Base-by-base conservation (phyloP, 1,284 basidiomycete genomes). In the Xerocomus minutiporus region DNA sequence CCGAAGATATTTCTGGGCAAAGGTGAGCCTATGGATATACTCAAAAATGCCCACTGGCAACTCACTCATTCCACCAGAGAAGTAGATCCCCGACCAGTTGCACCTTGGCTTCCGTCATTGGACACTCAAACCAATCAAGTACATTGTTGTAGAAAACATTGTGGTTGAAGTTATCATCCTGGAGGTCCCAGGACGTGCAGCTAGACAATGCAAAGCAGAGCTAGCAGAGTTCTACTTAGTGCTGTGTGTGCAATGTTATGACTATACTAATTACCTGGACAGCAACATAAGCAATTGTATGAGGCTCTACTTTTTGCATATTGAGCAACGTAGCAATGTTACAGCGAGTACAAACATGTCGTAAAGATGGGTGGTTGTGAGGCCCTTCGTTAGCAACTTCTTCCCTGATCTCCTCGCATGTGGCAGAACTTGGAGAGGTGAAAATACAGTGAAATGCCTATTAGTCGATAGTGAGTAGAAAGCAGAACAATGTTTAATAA, bases 401-500 rank as follows among this genome's bases (percentile, higher is more conserved):
- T 5, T 8, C 13, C 4, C n/a, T 23, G 9, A n/a, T 3, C 13
- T 34, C 38, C 5, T 52, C 12, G 3, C 5, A n/a, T n/a, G n/a
- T 7, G 8, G 65, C 63, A 20, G 67, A 69, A n/a, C 56, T 56
- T 2, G 64, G 67, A 11, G 62, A 65, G 4, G 60, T 70, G 48
- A 70, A 69, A 11, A 70, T 67, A 25, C 44, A 55, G 38, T 52
- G 57, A 31, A 58, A 69, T 3, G 60, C 59, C 67, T 69, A 32
- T 36, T 4, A n/a, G 35, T 36, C 0, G 12, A 32, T 36, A 36
- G 35, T 36, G 5, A 36, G 35, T 3, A 36, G 35, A 36, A n/a
- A n/a, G 0, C n/a, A n/a, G 2, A 36, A n/a, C n/a, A n/a, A 4
- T 7, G 8, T 36, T 8, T n/a, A 8, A 35, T 36, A n/a, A 23